A percentile compares a stretch with the other conserved stretches of the same genome.
Evolutionary conservation across 2,329 filamentous ascomycete genomes (phyloP).

Genomic region (Penicillium sp.): DNA sequence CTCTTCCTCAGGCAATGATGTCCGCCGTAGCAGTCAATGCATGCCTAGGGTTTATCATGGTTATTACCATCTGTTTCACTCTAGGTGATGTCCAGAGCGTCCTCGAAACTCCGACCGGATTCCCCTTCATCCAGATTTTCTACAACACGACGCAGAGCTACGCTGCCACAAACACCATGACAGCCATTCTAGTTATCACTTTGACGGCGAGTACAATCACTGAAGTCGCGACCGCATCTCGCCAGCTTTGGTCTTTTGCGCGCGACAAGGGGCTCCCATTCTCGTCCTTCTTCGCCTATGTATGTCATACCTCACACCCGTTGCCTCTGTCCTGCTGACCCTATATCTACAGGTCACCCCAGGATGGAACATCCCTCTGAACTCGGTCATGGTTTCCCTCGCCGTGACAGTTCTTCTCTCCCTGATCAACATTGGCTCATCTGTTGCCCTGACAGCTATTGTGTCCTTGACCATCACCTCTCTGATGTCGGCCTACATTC

Average conservation of each 20-base stretch:
- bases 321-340: not conserved
- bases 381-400: conserved; percentile 54
- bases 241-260: conserved; percentile 62
- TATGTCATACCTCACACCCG: conserved; percentile 26
- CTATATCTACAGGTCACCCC: conserved; percentile 37
- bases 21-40: conserved; percentile 57
- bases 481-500: conserved; percentile 49
- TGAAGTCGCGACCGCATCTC: conserved; percentile 62
- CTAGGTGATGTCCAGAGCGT: conserved; percentile 55
- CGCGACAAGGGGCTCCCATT: conserved; percentile 49
- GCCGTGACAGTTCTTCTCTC: conserved; percentile 51
- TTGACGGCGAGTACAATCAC: conserved; percentile 56
- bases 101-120: conserved; percentile 53
- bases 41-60: conserved; percentile 59
- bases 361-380: conserved; percentile 51
- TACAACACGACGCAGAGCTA: conserved; percentile 55
- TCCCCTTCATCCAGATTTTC: conserved; percentile 66
- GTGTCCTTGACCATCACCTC: conserved; percentile 49
- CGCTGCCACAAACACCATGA: conserved; percentile 57
- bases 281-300: conserved; percentile 43
- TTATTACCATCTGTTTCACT: conserved; percentile 62
- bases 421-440: conserved; percentile 59
- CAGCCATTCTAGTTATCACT: conserved; percentile 55
- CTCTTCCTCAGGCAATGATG: conserved; percentile 58
- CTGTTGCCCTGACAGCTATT: conserved; percentile 50